These are phyloP conservation scores for Pelargonium nanum DNA, from an alignment of 345 rosid species.

Conservation along the genomic window DNA sequence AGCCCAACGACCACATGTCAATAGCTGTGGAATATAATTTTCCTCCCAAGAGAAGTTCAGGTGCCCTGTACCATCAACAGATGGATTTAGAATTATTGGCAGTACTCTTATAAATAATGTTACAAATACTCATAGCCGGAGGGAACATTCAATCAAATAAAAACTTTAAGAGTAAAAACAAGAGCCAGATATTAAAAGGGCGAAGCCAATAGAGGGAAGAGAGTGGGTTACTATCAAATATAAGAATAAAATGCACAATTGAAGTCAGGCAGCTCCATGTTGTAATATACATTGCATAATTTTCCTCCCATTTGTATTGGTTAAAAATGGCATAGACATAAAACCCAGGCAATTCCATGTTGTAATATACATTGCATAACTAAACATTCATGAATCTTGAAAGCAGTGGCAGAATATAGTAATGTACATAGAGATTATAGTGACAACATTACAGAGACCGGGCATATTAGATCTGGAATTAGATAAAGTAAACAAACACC, in stretches of 20 bases:
- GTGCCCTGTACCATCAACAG: constrained; percentile 50
- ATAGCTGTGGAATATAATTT: constrained; percentile 71
- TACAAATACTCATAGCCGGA: background rate
- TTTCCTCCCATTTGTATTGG: background rate
- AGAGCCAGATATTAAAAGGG: background rate
- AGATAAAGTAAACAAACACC: background rate
- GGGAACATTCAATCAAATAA: background rate
- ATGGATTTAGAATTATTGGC: background rate
- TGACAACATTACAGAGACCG: background rate
- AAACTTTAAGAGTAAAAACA: background rate
- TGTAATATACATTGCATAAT: too few relatives aligned
- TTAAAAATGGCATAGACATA: background rate
- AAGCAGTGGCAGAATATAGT: background rate
- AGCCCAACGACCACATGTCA: constrained; percentile 95
- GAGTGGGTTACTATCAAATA: background rate
- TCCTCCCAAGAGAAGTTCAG: constrained; percentile 73
- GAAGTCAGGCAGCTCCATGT: background rate
- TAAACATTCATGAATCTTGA: background rate
- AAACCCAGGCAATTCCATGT: background rate
- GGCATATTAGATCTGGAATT: background rate
- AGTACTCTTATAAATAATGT: background rate
- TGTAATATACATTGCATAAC: background rate
- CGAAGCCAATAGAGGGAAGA: background rate
- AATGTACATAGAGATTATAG: background rate
- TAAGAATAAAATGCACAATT: background rate